Percentiles rank a stretch among this genome's conserved stretches.
These are phyloP conservation scores for Candida dendrica DNA, from an alignment of 805 yeast genomes.

Conservation along the genomic window DNA sequence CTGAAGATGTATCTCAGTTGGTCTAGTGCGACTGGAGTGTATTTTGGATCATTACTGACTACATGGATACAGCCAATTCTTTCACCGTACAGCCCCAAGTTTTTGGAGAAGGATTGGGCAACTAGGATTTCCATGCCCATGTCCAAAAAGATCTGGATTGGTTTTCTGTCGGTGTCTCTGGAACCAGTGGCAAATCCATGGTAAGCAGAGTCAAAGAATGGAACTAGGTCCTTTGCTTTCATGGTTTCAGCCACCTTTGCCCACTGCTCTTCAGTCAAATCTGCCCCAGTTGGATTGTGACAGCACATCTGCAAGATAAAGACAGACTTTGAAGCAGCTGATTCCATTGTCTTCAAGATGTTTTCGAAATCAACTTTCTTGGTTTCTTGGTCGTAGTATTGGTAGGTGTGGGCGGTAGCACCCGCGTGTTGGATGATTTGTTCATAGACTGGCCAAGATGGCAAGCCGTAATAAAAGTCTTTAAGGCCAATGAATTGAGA, in stretches of 20 bases:
- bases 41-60: slow-evolving; percentile 27
- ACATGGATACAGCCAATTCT: slow-evolving; percentile 55
- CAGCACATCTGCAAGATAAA: slow-evolving; percentile 73
- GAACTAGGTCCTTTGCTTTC: slow-evolving; percentile 48
- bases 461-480: slow-evolving; percentile 24
- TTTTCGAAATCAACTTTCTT: background rate
- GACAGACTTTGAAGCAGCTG: slow-evolving; percentile 5
- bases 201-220: slow-evolving; percentile 79
- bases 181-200: slow-evolving; percentile 85
- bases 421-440: slow-evolving; percentile 1
- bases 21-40: slow-evolving; percentile 35
- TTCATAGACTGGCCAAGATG: slow-evolving; percentile 2
- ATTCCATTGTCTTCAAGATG: background rate
- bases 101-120: slow-evolving; percentile 83
- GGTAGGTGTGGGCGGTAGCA: background rate
- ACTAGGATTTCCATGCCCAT: slow-evolving; percentile 17
- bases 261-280: slow-evolving; percentile 70
- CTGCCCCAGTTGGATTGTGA: slow-evolving; percentile 87
- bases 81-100: slow-evolving; percentile 82
- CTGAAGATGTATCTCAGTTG: slow-evolving; percentile 68
- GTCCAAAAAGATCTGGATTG: slow-evolving; percentile 32
- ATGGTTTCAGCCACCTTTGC: slow-evolving; percentile 52
- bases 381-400: background rate
- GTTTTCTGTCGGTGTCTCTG: slow-evolving; percentile 56
- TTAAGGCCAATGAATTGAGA: slow-evolving; percentile 9